phyloP scores from a whole-genome alignment of 1,284 basidiomycete genomes.

The Leccinum insolens region DNA sequence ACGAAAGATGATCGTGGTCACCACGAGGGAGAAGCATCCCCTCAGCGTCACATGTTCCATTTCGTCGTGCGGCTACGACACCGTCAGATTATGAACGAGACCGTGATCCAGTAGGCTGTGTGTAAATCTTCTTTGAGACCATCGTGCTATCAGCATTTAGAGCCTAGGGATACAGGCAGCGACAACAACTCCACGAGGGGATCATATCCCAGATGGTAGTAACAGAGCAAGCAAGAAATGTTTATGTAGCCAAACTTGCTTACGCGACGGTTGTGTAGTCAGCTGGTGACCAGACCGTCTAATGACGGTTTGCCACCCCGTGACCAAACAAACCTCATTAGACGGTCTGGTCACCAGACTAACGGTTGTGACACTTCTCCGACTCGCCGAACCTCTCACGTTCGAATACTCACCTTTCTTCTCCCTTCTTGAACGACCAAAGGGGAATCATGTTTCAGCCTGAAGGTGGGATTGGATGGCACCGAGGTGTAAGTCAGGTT shows the following conservation, averaged over 20 bases:
- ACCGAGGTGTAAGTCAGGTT: not conserved
- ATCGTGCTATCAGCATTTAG: not conserved
- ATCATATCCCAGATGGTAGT: not conserved
- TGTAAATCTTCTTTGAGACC: not conserved
- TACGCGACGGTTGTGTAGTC: not conserved
- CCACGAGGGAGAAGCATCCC: not conserved
- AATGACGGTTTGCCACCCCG: too few relatives aligned
- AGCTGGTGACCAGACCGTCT: too few relatives aligned
- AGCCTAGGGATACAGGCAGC: not conserved
- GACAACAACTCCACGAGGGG: too few relatives aligned
- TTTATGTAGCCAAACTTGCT: not conserved
- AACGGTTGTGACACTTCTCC: too few relatives aligned
- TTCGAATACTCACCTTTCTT: not conserved
- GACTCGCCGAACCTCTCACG: not conserved
- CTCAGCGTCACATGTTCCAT: not conserved
- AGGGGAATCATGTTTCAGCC: not conserved
- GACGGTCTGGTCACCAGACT: too few relatives aligned
- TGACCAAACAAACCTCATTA: too few relatives aligned
- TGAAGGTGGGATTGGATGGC: not conserved
- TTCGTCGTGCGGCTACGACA: not conserved
- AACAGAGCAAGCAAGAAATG: not conserved
- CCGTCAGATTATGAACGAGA: not conserved
- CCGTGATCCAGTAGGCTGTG: not conserved
- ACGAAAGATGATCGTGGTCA: not conserved
- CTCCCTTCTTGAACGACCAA: not conserved